phyloP scores from a whole-genome alignment of 2,329 filamentous ascomycete genomes.

The Nemania sp. region DNA sequence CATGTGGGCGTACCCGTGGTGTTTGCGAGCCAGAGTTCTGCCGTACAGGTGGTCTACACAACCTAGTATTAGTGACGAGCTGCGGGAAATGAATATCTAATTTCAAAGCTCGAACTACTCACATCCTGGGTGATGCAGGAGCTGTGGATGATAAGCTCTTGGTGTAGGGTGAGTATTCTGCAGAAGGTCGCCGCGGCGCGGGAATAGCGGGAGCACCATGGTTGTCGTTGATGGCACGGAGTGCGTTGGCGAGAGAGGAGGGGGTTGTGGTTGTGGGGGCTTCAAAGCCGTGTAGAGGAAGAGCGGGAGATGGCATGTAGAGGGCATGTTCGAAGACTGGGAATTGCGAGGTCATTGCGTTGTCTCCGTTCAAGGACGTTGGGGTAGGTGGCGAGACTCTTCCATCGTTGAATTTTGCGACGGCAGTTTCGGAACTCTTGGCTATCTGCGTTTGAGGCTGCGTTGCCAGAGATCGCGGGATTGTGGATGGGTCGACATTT shows the following conservation, averaged over 20 bases:
- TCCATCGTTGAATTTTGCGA: conserved; percentile 35
- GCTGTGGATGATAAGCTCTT: conserved; percentile 70
- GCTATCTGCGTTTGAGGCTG: conserved; percentile 34
- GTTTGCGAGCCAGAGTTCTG: conserved; percentile 83
- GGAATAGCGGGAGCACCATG: conserved; percentile 47
- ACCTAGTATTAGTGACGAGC: conserved; percentile 35
- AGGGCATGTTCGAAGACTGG: conserved; percentile 35
- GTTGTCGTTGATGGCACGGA: conserved; percentile 58
- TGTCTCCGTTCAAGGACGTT: conserved; percentile 42
- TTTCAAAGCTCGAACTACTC: conserved; percentile 49
- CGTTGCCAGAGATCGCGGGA: conserved; percentile 45
- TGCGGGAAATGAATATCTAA: neutral
- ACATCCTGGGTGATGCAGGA: conserved; percentile 70
- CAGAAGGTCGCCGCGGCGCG: conserved; percentile 48
- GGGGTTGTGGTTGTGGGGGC: conserved; percentile 49
- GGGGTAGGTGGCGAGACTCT: conserved; percentile 45
- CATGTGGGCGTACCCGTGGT: conserved; percentile 81
- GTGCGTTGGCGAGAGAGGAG: conserved; percentile 56
- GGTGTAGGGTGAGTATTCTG: conserved; percentile 66
- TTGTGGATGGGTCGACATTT: conserved; percentile 36
- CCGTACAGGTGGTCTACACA: conserved; percentile 71
- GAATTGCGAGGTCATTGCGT: conserved; percentile 32
- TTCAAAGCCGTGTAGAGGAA: conserved; percentile 47
- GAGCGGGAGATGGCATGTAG: conserved; percentile 46
- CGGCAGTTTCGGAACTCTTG: conserved; percentile 29